Conservation (phyloP, 768 basidiomycete genomes). For the Hydnomerulius pinastri region DNA sequence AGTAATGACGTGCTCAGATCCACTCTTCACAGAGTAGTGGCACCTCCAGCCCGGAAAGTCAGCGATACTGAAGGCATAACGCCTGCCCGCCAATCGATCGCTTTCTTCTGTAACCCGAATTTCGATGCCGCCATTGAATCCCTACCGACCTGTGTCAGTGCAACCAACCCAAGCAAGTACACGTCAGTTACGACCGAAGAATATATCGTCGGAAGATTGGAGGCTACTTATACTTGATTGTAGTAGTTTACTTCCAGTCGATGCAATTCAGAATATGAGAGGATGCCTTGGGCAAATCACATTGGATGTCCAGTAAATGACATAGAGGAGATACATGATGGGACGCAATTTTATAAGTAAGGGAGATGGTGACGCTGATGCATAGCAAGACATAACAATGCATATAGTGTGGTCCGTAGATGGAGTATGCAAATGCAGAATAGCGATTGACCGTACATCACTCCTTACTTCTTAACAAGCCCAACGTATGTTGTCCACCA, state of each 20-base stretch:
- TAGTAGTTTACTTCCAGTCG: neutral
- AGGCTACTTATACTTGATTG: conserved; percentile 53
- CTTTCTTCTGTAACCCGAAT: conserved; percentile 88
- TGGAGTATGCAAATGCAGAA: conserved; percentile 13
- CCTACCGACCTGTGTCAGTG: conserved; percentile 56
- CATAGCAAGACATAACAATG: conserved; percentile 15
- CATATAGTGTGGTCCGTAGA: conserved; percentile 16
- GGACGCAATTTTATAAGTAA: conserved; percentile 18
- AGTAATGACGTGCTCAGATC: conserved; percentile 79
- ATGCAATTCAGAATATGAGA: neutral
- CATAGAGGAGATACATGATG: conserved; percentile 16
- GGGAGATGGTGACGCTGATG: conserved; percentile 19
- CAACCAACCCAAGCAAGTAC: conserved; percentile 61
- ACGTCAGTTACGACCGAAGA: conserved; percentile 69
- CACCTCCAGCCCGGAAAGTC: conserved; percentile 56
- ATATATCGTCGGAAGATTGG: conserved; percentile 74
- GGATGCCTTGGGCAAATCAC: conserved; percentile 5
- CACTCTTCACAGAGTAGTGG: conserved; percentile 82
- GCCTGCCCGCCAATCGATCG: conserved; percentile 74
- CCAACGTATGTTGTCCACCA: conserved; percentile 79
- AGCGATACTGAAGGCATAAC: conserved; percentile 55
- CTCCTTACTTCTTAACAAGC: conserved; percentile 66
- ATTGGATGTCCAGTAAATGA: conserved; percentile 14
- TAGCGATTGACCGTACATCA: conserved; percentile 8
- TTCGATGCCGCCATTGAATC: conserved; percentile 66